Percentiles rank a stretch among this genome's conserved stretches.
Evolutionary conservation across 306 rosid species (phyloP).

Genomic region (Carpinus viminea): DNA sequence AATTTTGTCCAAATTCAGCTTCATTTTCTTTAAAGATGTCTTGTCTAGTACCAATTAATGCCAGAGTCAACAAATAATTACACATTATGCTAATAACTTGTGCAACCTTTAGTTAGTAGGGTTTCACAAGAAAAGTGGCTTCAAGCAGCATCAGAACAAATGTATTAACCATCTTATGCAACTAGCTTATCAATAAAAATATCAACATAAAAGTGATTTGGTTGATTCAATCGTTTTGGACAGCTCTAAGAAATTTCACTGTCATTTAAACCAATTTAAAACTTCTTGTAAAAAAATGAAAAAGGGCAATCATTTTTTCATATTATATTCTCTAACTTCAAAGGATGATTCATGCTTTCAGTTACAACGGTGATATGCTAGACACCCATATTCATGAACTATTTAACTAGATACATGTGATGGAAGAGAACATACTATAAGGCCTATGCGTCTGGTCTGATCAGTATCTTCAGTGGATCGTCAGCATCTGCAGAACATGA

Average conservation of each 20-base stretch:
- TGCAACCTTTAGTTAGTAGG: not conserved
- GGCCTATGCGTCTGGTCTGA: conserved; percentile 72
- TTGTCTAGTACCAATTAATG: not conserved
- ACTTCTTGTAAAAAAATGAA: not conserved
- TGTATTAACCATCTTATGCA: not conserved
- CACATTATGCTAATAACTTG: not conserved
- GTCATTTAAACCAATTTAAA: not conserved
- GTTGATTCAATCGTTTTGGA: not conserved
- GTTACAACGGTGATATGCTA: not conserved
- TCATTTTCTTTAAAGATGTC: not conserved
- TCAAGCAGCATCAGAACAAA: not conserved
- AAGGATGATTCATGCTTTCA: not conserved
- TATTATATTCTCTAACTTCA: not conserved
- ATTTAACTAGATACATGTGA: conserved; percentile 1
- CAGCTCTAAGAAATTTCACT: not conserved
- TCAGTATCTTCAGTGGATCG: conserved; percentile 79
- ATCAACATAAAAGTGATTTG: not conserved
- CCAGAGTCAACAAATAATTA: not conserved
- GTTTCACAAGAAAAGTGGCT: not conserved
- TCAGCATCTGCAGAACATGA: conserved; percentile 51
- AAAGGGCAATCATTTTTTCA: not conserved
- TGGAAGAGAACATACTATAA: conserved; percentile 54
- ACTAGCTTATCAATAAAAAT: not conserved
- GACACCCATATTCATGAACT: not conserved
- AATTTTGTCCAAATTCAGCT: not conserved